Evolutionary conservation across 345 rosid species (phyloP).

Genomic region (Pistacia integerrima): DNA sequence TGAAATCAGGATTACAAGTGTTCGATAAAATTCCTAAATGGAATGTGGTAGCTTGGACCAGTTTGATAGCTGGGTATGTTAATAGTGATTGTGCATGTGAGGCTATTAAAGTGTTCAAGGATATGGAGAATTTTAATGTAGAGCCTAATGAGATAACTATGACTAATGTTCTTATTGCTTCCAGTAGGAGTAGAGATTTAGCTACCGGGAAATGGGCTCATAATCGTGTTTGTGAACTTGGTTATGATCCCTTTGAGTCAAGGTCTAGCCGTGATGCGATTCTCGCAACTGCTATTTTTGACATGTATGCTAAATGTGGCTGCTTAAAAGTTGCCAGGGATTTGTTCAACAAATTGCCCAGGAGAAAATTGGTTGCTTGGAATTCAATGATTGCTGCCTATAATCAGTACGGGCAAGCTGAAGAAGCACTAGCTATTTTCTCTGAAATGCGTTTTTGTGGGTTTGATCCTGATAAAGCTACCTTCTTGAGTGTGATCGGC

Average conservation of each 20-base stretch:
- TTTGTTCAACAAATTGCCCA: conserved; percentile 47
- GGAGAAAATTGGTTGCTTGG: conserved; percentile 49
- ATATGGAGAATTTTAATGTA: conserved; percentile 27
- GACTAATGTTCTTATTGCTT: conserved; percentile 37
- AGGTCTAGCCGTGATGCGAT: conserved; percentile 24
- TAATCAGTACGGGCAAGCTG: conserved; percentile 33
- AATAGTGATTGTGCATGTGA: conserved; percentile 21
- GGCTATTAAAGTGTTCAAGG: conserved; percentile 26
- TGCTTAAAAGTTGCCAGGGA: conserved; percentile 36
- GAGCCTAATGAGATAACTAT: conserved; percentile 37
- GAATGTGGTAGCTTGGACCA: conserved; percentile 40
- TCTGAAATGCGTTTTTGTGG: conserved; percentile 31
- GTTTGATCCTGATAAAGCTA: conserved; percentile 36
- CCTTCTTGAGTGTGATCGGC: conserved; percentile 43
- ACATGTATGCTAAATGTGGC: conserved; percentile 49
- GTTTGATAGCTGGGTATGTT: conserved; percentile 40
- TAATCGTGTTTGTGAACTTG: conserved; percentile 22
- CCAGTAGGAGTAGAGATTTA: conserved; percentile 32
- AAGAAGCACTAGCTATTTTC: conserved; percentile 35
- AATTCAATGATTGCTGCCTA: conserved; percentile 44
- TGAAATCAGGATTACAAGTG: conserved; percentile 25
- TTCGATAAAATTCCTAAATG: conserved; percentile 39
- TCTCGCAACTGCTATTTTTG: conserved; percentile 34
- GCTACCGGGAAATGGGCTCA: conserved; percentile 33
- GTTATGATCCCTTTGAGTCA: conserved; percentile 31